Base-by-base conservation (phyloP, 2,329 filamentous ascomycete genomes). In the Sclerotiophoma versabilis region DNA sequence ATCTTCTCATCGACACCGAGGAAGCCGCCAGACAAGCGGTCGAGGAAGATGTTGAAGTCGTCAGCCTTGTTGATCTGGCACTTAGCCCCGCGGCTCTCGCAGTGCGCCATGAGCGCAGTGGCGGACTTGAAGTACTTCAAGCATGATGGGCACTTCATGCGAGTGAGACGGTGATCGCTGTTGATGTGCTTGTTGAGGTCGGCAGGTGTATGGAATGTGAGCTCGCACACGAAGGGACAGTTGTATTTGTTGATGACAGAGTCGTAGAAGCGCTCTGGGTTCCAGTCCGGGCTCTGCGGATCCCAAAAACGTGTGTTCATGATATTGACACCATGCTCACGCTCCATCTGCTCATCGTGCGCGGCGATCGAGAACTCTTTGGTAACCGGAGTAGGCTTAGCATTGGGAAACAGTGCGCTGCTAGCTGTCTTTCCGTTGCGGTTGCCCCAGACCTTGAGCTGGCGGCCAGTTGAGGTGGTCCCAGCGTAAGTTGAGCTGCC, bases 171-270 rank as follows among this genome's bases (percentile, higher is more conserved):
- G 54, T 80, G 78, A 1, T 63, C 59, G 4, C 52, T 42, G n/a
- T 65, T 59, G 51, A 79, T 71, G 60, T 79, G 77, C 0, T 44
- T 46, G 33, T 68, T 65, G 8, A 79, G 66, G 6, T 76, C 72
- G 39, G 19, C 30, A 22, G 54, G 56, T 12, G 54, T 65, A 1
- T 53, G 49, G 46, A 72, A 75, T 3, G 26, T 64, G 27, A 72
- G 68, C 79, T 75, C 72, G 79, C 86, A 88, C 3, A 68, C 61
- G 49, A 82, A 79, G 0, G 85, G 86, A 49, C 86, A 89, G 48
- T 71, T 75, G 72, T 79, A 89, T 42, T 74, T 76, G 38, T 73
- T 66, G 1, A 76, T 72, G 25, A 78, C 69, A 0, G 69, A 46
- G 33, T 80, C 73, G 49, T 68, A 79, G 74, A 85, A 87, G 5